A percentile compares a stretch with the other conserved stretches of the same genome.
phyloP scores from a whole-genome alignment of 192 early-diverging fungal genomes.

The Fimicolochytrium jonesii region DNA sequence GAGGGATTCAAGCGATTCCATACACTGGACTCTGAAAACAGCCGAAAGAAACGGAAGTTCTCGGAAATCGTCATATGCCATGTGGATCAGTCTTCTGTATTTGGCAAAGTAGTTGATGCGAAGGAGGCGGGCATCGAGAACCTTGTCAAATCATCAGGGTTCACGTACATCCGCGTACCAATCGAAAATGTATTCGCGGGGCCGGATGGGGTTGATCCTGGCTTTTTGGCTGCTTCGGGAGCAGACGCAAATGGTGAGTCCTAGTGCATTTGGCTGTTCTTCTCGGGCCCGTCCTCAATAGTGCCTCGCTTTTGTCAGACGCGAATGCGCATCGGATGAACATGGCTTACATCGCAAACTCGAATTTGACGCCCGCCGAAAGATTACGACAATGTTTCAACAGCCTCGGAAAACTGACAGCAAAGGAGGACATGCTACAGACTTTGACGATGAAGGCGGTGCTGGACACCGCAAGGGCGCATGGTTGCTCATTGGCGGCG shows the following conservation, averaged over 20 bases:
- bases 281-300: too few species aligned
- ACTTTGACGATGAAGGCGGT: conserved; percentile 61
- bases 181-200: conserved; percentile 66
- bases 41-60: conserved; percentile 57
- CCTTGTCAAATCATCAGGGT: conserved; percentile 7
- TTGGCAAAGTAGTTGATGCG: conserved; percentile 27
- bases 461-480: conserved; percentile 42
- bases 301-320: too few species aligned
- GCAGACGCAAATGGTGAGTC: conserved; percentile 28
- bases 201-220: conserved; percentile 16
- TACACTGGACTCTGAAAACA: conserved; percentile 46
- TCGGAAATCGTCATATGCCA: conserved; percentile 66
- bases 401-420: conserved; percentile 53
- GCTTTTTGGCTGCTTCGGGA: conserved; percentile 2
- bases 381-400: conserved; percentile 50
- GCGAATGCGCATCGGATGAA: neutral
- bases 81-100: conserved; percentile 67
- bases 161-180: conserved; percentile 36
- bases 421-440: conserved; percentile 68
- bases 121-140: conserved; percentile 15
- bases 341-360: neutral
- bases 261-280: too few species aligned
- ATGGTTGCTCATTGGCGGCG: conserved; percentile 58
- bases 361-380: conserved; percentile 15
- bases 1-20: conserved; percentile 45